Evolutionary conservation across 306 rosid species (phyloP).

Genomic region (Prinsepia uniflora): DNA sequence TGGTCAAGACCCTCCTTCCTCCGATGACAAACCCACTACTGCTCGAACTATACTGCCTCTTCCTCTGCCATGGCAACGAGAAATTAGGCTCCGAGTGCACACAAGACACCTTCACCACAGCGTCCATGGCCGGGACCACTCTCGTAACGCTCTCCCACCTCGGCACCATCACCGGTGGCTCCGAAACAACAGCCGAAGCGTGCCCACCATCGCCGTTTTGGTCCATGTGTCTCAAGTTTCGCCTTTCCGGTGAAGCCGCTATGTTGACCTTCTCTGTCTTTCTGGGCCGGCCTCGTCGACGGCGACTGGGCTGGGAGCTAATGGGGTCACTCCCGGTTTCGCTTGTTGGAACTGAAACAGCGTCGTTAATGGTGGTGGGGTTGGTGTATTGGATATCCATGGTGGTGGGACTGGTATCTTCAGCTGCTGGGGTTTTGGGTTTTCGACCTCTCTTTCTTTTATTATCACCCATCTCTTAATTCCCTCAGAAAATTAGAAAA

Average conservation of each 20-base stretch:
- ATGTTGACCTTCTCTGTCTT: constrained; percentile 30
- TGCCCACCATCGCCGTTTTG: constrained; percentile 37
- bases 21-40: constrained; percentile 73
- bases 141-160: constrained; percentile 41
- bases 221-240: constrained; percentile 38
- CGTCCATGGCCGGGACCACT: constrained; percentile 72
- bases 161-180: constrained; percentile 31
- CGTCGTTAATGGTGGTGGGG: constrained; percentile 23
- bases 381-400: constrained; percentile 22
- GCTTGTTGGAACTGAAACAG: constrained; percentile 20
- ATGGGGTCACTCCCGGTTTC: constrained; percentile 18
- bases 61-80: constrained; percentile 82
- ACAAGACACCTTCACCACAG: constrained; percentile 79
- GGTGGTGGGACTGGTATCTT: constrained; percentile 14
- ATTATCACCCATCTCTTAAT: constrained; percentile 35
- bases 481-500: neutral
- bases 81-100: constrained; percentile 81
- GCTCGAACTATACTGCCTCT: constrained; percentile 70
- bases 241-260: constrained; percentile 31
- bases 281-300: constrained; percentile 39
- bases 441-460: constrained; percentile 57
- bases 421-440: constrained; percentile 31
- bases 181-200: constrained; percentile 18
- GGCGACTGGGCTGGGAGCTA: constrained; percentile 26
- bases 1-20: constrained; percentile 63